Evolutionary conservation across 148 eudicot species (phyloP).

Genomic region (Chenopodium suecicum): DNA sequence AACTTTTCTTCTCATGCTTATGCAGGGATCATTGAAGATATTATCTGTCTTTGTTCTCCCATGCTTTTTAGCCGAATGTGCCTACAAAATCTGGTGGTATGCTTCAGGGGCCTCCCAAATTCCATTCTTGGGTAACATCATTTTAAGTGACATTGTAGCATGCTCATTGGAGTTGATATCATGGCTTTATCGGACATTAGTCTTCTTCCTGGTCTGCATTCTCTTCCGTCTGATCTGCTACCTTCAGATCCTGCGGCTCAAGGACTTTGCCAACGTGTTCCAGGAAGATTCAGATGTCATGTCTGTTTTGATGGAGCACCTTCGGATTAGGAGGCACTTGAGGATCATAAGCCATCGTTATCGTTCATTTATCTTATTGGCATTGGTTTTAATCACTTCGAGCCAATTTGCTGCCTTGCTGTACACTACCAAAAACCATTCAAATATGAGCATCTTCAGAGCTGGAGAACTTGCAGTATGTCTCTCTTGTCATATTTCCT

Average conservation of each 20-base stretch:
- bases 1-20: neutral
- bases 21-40: conserved; percentile 84
- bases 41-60: conserved; percentile 73
- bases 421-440: conserved; percentile 50
- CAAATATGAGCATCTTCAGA: conserved; percentile 47
- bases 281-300: conserved; percentile 69
- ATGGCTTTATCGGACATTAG: conserved; percentile 79
- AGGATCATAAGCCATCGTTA: conserved; percentile 83
- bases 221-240: conserved; percentile 90
- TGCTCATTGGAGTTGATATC: conserved; percentile 73
- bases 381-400: conserved; percentile 60
- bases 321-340: conserved; percentile 75
- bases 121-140: conserved; percentile 69
- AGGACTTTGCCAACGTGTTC: conserved; percentile 75
- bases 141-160: conserved; percentile 55
- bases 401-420: conserved; percentile 70
- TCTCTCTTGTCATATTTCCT: neutral
- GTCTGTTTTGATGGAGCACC: conserved; percentile 68
- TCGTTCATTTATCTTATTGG: conserved; percentile 60
- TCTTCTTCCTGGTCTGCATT: conserved; percentile 83
- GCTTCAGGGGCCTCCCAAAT: conserved; percentile 69
- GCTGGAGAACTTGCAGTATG: conserved; percentile 94
- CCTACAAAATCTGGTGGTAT: conserved; percentile 97
- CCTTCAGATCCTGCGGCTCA: conserved; percentile 78
- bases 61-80: conserved; percentile 65